Conservation (phyloP, 2,329 filamentous ascomycete species). For the Calonectria henricotiae region DNA sequence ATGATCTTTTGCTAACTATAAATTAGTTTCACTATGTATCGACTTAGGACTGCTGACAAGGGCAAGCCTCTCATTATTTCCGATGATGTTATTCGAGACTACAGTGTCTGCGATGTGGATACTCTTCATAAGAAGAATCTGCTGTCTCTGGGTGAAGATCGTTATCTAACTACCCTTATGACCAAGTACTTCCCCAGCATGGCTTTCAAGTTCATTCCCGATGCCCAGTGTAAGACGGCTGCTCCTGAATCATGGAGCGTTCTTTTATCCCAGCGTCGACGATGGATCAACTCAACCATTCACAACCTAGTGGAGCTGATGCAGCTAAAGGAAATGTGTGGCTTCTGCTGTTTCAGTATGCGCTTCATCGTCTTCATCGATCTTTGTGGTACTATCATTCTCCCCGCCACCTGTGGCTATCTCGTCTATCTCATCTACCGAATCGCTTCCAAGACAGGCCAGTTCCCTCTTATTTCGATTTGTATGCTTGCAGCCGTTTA, state of each 20-base stretch:
- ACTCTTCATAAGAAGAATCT: constrained; percentile 98
- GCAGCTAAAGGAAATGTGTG: constrained; percentile 92
- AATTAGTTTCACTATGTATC: constrained; percentile 97
- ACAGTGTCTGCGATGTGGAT: constrained; percentile 90
- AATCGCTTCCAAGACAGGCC: constrained; percentile 78
- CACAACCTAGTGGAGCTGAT: constrained; percentile 96
- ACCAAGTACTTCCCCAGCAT: constrained; percentile 96
- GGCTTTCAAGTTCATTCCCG: constrained; percentile 96
- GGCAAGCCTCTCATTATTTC: constrained; percentile 96
- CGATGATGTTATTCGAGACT: constrained; percentile 89
- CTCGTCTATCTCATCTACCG: constrained; percentile 90
- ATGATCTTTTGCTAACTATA: constrained; percentile 56
- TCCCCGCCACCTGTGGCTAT: constrained; percentile 91
- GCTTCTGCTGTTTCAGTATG: constrained; percentile 99
- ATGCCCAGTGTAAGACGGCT: constrained; percentile 93
- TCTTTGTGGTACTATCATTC: constrained; percentile 91
- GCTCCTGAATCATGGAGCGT: constrained; percentile 96
- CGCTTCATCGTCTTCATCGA: constrained; percentile 96
- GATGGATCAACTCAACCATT: constrained; percentile 99
- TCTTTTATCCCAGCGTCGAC: constrained; percentile 95
- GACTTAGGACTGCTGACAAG: constrained; percentile 92
- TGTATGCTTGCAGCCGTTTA: constrained; percentile 93
- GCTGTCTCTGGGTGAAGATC: constrained; percentile 94
- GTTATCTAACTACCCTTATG: constrained; percentile 97
- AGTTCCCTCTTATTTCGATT: constrained; percentile 90